Percentiles rank a stretch among this genome's conserved stretches.
Evolutionary conservation across 2,329 filamentous ascomycete species (phyloP).

Genomic region (Sarocladium kiliense): DNA sequence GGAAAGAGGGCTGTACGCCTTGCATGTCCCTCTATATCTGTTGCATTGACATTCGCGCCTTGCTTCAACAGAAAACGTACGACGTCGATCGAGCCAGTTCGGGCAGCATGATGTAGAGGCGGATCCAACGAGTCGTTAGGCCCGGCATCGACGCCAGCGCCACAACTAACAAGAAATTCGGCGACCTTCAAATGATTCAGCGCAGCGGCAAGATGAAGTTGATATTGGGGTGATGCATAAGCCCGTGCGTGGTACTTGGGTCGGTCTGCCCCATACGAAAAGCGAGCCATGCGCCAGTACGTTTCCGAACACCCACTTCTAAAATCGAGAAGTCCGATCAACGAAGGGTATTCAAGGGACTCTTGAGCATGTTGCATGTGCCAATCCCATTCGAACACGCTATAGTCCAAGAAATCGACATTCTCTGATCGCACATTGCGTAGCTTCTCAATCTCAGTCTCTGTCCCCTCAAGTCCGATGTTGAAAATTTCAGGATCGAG

Average conservation of each 20-base stretch:
- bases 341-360: background rate
- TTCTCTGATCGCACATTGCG: background rate
- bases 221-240: background rate
- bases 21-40: background rate
- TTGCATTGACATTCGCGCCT: background rate
- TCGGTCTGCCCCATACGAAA: background rate
- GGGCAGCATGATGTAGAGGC: background rate
- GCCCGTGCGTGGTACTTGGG: background rate
- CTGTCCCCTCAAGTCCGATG: background rate
- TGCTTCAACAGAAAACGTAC: background rate
- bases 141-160: background rate
- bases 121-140: background rate
- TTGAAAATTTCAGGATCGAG: background rate
- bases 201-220: background rate
- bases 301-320: background rate
- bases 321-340: background rate
- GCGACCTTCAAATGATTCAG: background rate
- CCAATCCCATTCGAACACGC: background rate
- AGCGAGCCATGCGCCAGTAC: background rate
- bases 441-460: background rate
- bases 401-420: background rate
- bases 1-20: background rate
- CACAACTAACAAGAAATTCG: background rate
- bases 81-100: background rate
- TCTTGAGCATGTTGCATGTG: background rate